Conservation (phyloP, 148 eudicot genomes). For the Spergularia marina region DNA sequence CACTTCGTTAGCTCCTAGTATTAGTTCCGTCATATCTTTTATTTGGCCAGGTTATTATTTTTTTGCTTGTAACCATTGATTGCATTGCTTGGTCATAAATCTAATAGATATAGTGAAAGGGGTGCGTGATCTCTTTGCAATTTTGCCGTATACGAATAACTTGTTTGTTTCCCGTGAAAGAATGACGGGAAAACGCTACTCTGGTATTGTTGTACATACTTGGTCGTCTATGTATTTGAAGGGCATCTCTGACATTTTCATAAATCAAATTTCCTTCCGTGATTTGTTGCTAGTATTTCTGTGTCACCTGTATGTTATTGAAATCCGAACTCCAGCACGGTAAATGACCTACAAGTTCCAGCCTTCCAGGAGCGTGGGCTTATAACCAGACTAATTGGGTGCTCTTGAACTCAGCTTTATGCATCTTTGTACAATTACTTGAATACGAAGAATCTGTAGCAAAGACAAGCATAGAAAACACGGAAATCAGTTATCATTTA, state of each 20-base stretch:
- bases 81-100: not conserved
- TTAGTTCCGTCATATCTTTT: too few relatives aligned
- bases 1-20: not conserved
- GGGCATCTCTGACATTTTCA: not conserved
- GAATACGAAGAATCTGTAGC: too few relatives aligned
- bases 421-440: too few relatives aligned
- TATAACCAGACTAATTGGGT: too few relatives aligned
- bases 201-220: slow-evolving; percentile 27
- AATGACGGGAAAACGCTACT: slow-evolving; percentile 5
- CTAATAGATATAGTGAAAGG: slow-evolving; percentile 11
- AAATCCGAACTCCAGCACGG: too few relatives aligned
- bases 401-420: too few relatives aligned
- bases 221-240: slow-evolving; percentile 8
- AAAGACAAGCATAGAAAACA: too few relatives aligned
- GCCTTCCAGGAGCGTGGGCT: too few relatives aligned
- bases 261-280: not conserved
- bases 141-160: slow-evolving; percentile 31
- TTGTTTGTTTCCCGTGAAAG: slow-evolving; percentile 12
- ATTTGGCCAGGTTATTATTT: not conserved
- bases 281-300: too few relatives aligned
- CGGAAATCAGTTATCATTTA: too few relatives aligned
- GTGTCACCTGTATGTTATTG: too few relatives aligned
- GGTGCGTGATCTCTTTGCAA: slow-evolving; percentile 20
- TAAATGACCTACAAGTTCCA: too few relatives aligned
- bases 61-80: not conserved